phyloP scores from a whole-genome alignment of 164 flowering plant species.

The Platanus orientalis region DNA sequence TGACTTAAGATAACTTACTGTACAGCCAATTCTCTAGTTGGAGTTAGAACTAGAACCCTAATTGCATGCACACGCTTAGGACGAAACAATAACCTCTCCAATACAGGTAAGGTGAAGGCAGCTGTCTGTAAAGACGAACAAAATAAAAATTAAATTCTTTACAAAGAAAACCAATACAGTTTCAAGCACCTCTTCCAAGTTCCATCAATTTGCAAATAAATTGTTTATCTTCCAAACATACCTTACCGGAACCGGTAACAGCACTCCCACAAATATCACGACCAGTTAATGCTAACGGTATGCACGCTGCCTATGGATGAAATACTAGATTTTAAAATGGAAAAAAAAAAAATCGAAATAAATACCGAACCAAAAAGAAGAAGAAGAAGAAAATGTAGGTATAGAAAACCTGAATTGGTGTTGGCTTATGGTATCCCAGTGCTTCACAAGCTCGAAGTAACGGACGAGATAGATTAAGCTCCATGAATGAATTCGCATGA shows the following conservation, averaged over 20 bases:
- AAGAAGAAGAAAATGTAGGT: neutral
- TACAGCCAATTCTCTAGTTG: constrained; percentile 93
- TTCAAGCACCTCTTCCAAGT: neutral
- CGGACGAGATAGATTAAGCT: constrained; percentile 87
- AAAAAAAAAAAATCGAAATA: neutral
- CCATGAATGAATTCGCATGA: constrained; percentile 83
- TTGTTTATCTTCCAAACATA: constrained; percentile 11
- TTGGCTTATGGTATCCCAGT: constrained; percentile 77
- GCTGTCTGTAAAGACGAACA: constrained; percentile 56
- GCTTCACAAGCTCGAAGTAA: constrained; percentile 85
- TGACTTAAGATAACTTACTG: constrained; percentile 53
- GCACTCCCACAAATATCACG: constrained; percentile 99
- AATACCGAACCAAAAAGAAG: neutral
- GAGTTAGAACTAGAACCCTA: constrained; percentile 89
- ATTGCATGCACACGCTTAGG: constrained; percentile 82
- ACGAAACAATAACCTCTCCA: constrained; percentile 80
- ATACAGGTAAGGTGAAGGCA: constrained; percentile 80
- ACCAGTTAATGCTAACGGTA: constrained; percentile 77
- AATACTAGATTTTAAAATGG: neutral
- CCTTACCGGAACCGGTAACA: constrained; percentile 97
- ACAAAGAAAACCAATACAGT: neutral
- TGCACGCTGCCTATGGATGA: constrained; percentile 73
- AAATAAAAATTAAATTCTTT: neutral
- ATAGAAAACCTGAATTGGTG: constrained; percentile 79
- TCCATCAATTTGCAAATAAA: neutral